phyloP scores from a whole-genome alignment of 2,329 filamentous ascomycete species.

The Nemania bipapillata region DNA sequence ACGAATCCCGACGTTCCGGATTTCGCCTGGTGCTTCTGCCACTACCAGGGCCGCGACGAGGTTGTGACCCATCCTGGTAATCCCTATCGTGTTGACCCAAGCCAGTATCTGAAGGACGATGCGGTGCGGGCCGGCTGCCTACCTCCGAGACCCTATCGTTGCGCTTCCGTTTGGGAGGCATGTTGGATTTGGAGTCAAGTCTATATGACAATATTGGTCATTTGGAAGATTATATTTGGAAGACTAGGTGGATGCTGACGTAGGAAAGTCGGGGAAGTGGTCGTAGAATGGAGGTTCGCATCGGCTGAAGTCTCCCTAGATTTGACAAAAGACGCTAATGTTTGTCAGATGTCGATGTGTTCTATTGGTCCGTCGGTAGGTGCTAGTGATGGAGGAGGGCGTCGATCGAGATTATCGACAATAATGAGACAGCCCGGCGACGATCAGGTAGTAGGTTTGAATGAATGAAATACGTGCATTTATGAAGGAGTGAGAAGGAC shows the following conservation, averaged over 20 bases:
- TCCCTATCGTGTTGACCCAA: slow-evolving; percentile 69
- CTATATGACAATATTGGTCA: slow-evolving; percentile 43
- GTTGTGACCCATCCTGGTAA: slow-evolving; percentile 54
- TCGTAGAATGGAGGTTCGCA: slow-evolving; percentile 32
- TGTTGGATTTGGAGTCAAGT: slow-evolving; percentile 48
- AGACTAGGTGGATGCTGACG: slow-evolving; percentile 37
- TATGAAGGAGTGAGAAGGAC: slow-evolving; percentile 39
- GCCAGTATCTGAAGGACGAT: slow-evolving; percentile 67
- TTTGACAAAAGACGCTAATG: slow-evolving; percentile 13
- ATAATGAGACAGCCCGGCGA: background rate
- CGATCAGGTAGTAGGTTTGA: slow-evolving; percentile 2
- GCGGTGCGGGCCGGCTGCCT: slow-evolving; percentile 67
- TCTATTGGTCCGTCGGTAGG: background rate
- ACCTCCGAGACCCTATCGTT: slow-evolving; percentile 62
- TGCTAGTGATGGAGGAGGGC: background rate
- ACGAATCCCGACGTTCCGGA: slow-evolving; percentile 64
- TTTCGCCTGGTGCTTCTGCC: slow-evolving; percentile 59
- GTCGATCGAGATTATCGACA: background rate
- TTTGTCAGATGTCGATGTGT: background rate
- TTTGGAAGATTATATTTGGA: slow-evolving; percentile 34
- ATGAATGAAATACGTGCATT: slow-evolving; percentile 32
- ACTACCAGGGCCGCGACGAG: slow-evolving; percentile 57
- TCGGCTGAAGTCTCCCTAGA: slow-evolving; percentile 40
- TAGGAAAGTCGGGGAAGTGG: slow-evolving; percentile 33
- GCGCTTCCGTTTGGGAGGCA: slow-evolving; percentile 71